Conservation (phyloP, 345 rosid species). For the Eucalyptus viminalis region DNA sequence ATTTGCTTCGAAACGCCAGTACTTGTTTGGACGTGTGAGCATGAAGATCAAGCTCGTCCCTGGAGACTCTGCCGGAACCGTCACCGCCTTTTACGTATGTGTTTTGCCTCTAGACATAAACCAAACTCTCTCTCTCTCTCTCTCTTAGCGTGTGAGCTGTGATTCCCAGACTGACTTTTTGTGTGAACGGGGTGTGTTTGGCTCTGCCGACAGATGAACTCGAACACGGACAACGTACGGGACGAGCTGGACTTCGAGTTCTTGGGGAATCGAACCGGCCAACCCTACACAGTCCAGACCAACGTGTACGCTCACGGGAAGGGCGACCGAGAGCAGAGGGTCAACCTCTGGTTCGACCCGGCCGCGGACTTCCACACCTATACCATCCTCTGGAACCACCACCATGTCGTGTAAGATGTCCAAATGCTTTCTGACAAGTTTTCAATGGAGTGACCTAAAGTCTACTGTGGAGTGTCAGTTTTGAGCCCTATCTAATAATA, state of each 20-base stretch:
- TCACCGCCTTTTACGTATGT: slow-evolving; percentile 83
- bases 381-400: slow-evolving; percentile 65
- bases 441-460: neutral
- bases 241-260: slow-evolving; percentile 94
- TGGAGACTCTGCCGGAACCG: slow-evolving; percentile 99
- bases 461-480: neutral
- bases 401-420: slow-evolving; percentile 52
- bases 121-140: neutral
- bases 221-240: slow-evolving; percentile 47
- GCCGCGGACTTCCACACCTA: slow-evolving; percentile 61
- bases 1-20: slow-evolving; percentile 68
- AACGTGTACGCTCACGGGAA: slow-evolving; percentile 84
- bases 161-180: neutral
- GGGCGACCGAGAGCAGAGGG: slow-evolving; percentile 83
- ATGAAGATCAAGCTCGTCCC: slow-evolving; percentile 89
- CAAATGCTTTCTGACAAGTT: neutral
- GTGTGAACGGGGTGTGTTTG: neutral
- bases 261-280: slow-evolving; percentile 79
- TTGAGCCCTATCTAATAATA: neutral
- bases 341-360: slow-evolving; percentile 96
- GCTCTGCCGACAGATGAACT: slow-evolving; percentile 46
- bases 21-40: slow-evolving; percentile 79
- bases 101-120: neutral
- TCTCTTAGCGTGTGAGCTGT: neutral
- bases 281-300: slow-evolving; percentile 92